Evolutionary conservation across 192 early-diverging fungal genomes (phyloP).

Genomic region (Fimicolochytrium jonesii): DNA sequence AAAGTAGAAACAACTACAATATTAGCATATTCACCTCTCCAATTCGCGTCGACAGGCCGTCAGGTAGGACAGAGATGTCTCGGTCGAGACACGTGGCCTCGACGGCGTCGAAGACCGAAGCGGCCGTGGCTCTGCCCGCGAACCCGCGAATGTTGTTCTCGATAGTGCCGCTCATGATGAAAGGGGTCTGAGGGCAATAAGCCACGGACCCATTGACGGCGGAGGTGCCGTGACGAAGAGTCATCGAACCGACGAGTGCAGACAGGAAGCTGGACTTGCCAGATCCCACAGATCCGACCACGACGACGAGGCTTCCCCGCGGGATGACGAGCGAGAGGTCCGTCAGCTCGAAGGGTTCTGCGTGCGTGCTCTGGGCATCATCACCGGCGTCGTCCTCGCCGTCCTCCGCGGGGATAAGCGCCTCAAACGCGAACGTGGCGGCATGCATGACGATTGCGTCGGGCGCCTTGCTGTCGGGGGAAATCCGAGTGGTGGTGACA

Average conservation of each 20-base stretch:
- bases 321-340: conserved; percentile 31
- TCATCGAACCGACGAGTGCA: conserved; percentile 78
- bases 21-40: too few species aligned
- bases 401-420: neutral
- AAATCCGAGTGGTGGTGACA: neutral
- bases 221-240: conserved; percentile 49
- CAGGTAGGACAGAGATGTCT: conserved; percentile 31
- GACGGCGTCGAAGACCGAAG: conserved; percentile 3
- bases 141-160: conserved; percentile 31
- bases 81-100: conserved; percentile 21
- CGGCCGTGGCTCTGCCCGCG: neutral
- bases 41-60: conserved; percentile 35
- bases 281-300: conserved; percentile 78
- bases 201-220: conserved; percentile 55
- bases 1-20: too few species aligned
- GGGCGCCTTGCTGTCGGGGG: neutral
- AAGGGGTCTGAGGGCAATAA: conserved; percentile 37
- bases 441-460: neutral
- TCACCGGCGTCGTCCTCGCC: neutral
- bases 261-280: conserved; percentile 79
- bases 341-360: neutral
- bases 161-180: conserved; percentile 34
- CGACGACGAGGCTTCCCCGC: conserved; percentile 59
- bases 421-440: neutral
- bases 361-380: neutral